A percentile compares a stretch with the other conserved stretches of the same genome.
Evolutionary conservation across 208 protist species (phyloP).

Genomic region (Wallacemonas rigidus): DNA sequence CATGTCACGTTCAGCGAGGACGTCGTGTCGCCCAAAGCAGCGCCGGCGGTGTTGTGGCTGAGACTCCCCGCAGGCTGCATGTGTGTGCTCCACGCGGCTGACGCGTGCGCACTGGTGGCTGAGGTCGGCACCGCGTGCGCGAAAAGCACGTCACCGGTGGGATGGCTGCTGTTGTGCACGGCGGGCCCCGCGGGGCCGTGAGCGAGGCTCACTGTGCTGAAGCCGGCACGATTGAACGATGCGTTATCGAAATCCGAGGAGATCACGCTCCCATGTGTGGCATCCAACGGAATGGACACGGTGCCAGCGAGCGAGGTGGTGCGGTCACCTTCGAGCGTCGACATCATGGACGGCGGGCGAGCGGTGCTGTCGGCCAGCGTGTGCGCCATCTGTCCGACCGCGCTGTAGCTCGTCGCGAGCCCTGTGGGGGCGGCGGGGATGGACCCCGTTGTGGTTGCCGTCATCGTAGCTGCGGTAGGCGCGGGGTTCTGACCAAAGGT

Average conservation of each 20-base stretch:
- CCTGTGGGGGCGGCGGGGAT: neutral
- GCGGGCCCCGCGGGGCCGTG: neutral
- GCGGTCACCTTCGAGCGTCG: neutral
- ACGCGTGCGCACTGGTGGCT: too few relatives aligned
- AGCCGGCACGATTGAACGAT: neutral
- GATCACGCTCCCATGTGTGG: slow-evolving; percentile 3
- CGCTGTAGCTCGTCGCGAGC: neutral
- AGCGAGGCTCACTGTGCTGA: neutral
- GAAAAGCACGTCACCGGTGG: neutral
- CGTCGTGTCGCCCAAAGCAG: slow-evolving; percentile 3
- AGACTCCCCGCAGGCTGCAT: neutral
- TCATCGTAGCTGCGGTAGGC: neutral
- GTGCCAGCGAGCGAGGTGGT: neutral
- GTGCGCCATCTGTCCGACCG: too few relatives aligned
- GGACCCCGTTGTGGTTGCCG: neutral
- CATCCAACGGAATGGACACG: neutral
- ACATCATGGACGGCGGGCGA: neutral
- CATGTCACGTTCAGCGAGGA: slow-evolving; percentile 17
- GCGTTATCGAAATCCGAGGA: slow-evolving; percentile 7
- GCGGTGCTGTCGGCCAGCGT: neutral
- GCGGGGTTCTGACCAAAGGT: slow-evolving; percentile 13
- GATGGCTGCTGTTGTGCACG: neutral
- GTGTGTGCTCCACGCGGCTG: too few relatives aligned
- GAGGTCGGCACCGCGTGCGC: too few relatives aligned
- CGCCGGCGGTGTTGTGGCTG: neutral